Evolutionary conservation across 129 eudicot genomes (phyloP).

Genomic region (Gnaphalium uliginosum): DNA sequence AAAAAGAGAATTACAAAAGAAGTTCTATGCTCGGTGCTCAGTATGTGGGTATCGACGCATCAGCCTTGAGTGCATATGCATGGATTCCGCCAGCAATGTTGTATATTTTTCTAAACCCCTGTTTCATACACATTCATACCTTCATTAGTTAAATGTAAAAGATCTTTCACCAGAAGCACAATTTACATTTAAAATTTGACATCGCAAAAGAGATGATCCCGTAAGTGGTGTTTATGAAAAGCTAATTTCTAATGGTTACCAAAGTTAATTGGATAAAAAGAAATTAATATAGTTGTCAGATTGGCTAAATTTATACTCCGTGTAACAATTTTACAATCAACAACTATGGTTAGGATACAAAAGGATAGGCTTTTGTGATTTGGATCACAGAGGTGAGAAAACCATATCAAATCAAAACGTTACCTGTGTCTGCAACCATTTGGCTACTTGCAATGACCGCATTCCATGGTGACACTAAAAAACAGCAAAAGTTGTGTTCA

Average conservation of each 20-base stretch:
- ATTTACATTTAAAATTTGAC: not conserved
- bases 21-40: slow-evolving; percentile 24
- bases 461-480: slow-evolving; percentile 90
- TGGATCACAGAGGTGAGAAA: not conserved
- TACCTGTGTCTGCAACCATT: slow-evolving; percentile 99
- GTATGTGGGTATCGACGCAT: slow-evolving; percentile 81
- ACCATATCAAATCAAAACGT: not conserved
- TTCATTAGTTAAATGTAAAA: not conserved
- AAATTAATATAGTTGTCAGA: not conserved
- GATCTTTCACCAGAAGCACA: not conserved
- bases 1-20: not conserved
- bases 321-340: too few relatives aligned
- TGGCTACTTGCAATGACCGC: slow-evolving; percentile 95
- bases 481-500: slow-evolving; percentile 28
- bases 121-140: slow-evolving; percentile 24
- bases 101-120: slow-evolving; percentile 90
- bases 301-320: not conserved
- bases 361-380: not conserved
- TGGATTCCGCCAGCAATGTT: slow-evolving; percentile 90
- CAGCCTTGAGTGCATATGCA: slow-evolving; percentile 83
- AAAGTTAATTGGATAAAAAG: not conserved
- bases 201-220: not conserved
- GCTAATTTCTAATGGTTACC: not conserved
- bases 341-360: not conserved
- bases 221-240: not conserved